Base-by-base conservation (phyloP, 2,329 filamentous ascomycete species). In the Sarocladium oryzae region DNA sequence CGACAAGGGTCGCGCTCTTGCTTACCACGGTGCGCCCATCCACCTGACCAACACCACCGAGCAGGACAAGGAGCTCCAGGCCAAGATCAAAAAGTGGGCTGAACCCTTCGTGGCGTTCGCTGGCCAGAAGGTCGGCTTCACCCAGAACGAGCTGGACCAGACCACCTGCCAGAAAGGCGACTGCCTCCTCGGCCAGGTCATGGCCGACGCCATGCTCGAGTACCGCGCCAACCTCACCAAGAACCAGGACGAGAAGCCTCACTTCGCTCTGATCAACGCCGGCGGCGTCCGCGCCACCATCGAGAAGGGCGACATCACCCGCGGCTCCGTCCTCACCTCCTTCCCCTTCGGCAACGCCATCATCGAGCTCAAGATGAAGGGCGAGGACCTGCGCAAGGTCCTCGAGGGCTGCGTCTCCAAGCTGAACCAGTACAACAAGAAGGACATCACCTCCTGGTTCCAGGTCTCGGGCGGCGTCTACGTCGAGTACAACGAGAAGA, bases 261-360 rank as follows among this genome's bases (percentile, higher is more conserved):
- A 73, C 58, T 82, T 84, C 53, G 79, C 80, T 1, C 63, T 86
- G 45, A 77, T 82, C 65, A 86, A 86, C 62, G 77, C 77, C 1
- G 82, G 82, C 13, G 82, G 82, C 24, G 75, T 86, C 50, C 80
- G 82, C 18, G 79, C 82, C 2, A 79, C 77, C 32, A 86, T 86
- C 49, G 79, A 82, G 37, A 62, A 67, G 16, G 83, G 82, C 9
- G 64, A 76, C 50, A 77, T 86, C 59, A 86, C 81, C 3, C 77
- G 81, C 32, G 82, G 82, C 50, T 75, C 83, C 54, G 77, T 85
- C 4, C 68, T 85, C 2, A 84, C 79, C 0, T 74, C 79, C 0
- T 86, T 86, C 65, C 82, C 82, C 35, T 86, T 86, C 56, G 78
- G 79, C 51, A 86, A 86, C 63, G 71, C 81, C 40, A 71, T 86